phyloP scores from a whole-genome alignment of 345 rosid genomes.

The Eucalyptus curtisii region DNA sequence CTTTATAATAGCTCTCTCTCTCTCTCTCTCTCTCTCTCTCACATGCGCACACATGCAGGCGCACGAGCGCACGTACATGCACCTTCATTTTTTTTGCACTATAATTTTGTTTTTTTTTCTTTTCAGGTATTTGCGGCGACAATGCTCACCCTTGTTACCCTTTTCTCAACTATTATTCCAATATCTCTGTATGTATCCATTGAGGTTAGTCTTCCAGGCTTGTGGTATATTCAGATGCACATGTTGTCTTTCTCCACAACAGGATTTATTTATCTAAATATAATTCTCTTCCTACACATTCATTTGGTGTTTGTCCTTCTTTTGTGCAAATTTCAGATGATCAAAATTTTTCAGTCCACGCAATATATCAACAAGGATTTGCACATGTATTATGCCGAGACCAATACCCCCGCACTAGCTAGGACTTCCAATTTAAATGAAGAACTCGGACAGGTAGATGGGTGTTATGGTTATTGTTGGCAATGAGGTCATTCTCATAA shows the following conservation, averaged over 20 bases:
- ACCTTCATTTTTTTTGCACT: not conserved
- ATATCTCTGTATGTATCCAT: conserved; percentile 96
- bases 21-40: not conserved
- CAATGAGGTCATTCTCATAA: not conserved
- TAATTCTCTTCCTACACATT: not conserved
- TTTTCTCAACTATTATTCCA: conserved; percentile 92
- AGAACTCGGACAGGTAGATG: conserved; percentile 97
- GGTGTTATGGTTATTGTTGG: not conserved
- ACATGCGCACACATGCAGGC: not conserved
- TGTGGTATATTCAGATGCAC: not conserved
- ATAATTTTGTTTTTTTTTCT: conserved; percentile 4
- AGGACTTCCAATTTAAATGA: conserved; percentile 98
- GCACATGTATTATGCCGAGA: conserved; percentile 84
- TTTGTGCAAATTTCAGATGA: conserved; percentile 47
- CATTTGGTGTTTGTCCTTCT: not conserved
- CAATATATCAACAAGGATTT: conserved; percentile 95
- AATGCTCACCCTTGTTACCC: conserved; percentile 83
- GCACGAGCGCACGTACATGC: not conserved
- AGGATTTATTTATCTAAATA: not conserved
- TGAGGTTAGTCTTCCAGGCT: conserved; percentile 43
- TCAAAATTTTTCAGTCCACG: conserved; percentile 94
- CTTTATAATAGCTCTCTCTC: conserved; percentile 3
- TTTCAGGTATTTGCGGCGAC: conserved; percentile 66
- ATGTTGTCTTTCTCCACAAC: not conserved
- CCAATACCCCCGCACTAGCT: conserved; percentile 87